Percentiles rank a stretch among this genome's conserved stretches.
Conservation (phyloP, 2,329 filamentous ascomycete genomes). For the Pyricularia grisea region DNA sequence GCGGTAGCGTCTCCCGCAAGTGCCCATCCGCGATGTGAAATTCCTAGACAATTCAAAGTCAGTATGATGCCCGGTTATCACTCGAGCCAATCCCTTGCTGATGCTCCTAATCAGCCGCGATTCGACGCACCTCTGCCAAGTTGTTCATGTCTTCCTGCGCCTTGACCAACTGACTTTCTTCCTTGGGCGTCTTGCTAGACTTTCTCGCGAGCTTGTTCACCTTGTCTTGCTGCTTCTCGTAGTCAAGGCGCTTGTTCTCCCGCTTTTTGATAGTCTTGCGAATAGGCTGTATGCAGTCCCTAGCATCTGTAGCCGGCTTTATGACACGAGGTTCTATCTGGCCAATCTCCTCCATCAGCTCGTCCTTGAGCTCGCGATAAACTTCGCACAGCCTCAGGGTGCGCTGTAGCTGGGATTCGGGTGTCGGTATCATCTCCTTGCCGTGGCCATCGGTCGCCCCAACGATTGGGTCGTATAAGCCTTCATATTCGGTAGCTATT, state of each 20-base stretch:
- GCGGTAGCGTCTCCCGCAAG: conserved; percentile 61
- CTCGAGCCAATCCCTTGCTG: background rate
- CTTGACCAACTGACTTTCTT: conserved; percentile 62
- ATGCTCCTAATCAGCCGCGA: background rate
- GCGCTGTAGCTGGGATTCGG: conserved; percentile 51
- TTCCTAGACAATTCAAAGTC: conserved; percentile 34
- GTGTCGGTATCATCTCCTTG: conserved; percentile 49
- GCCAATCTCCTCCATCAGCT: conserved; percentile 61
- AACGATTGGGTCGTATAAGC: conserved; percentile 68
- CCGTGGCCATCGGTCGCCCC: conserved; percentile 50
- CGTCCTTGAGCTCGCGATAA: conserved; percentile 61
- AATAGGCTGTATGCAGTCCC: conserved; percentile 59
- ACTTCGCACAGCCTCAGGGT: conserved; percentile 55
- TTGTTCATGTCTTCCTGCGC: conserved; percentile 60
- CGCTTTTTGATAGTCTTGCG: conserved; percentile 79
- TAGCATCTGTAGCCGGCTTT: conserved; percentile 59
- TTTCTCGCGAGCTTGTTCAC: conserved; percentile 64
- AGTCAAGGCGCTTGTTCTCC: conserved; percentile 74
- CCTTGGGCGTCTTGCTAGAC: conserved; percentile 58
- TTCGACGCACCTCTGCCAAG: conserved; percentile 47
- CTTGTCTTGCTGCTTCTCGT: conserved; percentile 65
- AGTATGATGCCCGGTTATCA: background rate
- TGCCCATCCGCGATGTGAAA: conserved; percentile 70
- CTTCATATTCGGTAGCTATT: conserved; percentile 58
- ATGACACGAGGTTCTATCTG: conserved; percentile 64